phyloP scores from a whole-genome alignment of 192 early-diverging fungal genomes.

The Spizellomyces punctatus region DNA sequence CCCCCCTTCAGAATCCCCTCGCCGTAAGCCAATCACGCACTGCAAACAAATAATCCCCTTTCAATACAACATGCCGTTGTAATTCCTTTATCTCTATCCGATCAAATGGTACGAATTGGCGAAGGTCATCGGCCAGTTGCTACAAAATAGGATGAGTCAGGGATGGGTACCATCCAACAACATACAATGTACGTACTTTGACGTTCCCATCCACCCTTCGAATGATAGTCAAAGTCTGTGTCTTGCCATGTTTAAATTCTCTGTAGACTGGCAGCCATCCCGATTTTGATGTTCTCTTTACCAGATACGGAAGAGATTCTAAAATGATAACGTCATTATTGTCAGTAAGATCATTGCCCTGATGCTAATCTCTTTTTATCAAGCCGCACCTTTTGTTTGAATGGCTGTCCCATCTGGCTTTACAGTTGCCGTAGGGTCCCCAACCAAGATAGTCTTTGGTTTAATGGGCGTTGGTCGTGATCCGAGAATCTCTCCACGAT shows the following conservation, averaged over 20 bases:
- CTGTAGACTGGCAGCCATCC: slow-evolving; percentile 38
- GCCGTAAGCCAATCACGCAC: slow-evolving; percentile 40
- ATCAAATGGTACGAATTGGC: slow-evolving; percentile 21
- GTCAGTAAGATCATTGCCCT: not conserved
- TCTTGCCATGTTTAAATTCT: slow-evolving; percentile 19
- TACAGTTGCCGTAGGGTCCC: slow-evolving; percentile 8
- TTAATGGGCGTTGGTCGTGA: slow-evolving; percentile 18
- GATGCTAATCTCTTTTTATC: not conserved
- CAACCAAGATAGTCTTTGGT: slow-evolving; percentile 20
- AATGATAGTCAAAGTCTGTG: slow-evolving; percentile 31
- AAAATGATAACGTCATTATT: not conserved
- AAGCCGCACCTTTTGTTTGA: not conserved
- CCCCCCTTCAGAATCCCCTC: slow-evolving; percentile 32
- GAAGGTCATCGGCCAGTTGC: slow-evolving; percentile 36
- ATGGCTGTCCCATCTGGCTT: not conserved
- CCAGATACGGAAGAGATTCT: slow-evolving; percentile 28
- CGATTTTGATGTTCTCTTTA: slow-evolving; percentile 27
- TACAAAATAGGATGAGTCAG: slow-evolving; percentile 12
- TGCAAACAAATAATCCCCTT: slow-evolving; percentile 37
- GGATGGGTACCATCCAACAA: not conserved
- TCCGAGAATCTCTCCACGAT: slow-evolving; percentile 27
- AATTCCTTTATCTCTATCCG: slow-evolving; percentile 19
- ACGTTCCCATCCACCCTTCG: slow-evolving; percentile 35
- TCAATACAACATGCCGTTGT: slow-evolving; percentile 29
- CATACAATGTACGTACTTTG: slow-evolving; percentile 20